phyloP scores from a whole-genome alignment of 805 yeast genomes.

The Barnettozyma pratensis region DNA sequence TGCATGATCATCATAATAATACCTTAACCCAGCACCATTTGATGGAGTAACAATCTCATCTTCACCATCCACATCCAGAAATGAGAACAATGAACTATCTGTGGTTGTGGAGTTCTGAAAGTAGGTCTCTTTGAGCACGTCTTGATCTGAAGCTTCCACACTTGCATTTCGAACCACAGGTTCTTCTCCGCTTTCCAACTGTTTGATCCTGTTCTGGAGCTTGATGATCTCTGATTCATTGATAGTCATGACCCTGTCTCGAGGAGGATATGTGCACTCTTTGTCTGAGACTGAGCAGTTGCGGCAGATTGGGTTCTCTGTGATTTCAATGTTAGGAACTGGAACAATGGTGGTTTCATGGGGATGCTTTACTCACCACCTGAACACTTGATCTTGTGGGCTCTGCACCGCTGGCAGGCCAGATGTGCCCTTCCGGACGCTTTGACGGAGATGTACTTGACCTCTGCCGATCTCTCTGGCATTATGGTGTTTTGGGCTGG shows the following conservation, averaged over 20 bases:
- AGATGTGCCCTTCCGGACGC: conserved; percentile 16
- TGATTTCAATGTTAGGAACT: not conserved
- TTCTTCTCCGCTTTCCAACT: conserved; percentile 9
- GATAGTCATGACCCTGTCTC: conserved; percentile 20
- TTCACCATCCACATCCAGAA: conserved; percentile 21
- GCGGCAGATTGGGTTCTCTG: conserved; percentile 18
- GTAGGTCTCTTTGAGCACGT: conserved; percentile 16
- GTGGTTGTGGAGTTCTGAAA: conserved; percentile 20
- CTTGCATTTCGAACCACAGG: not conserved
- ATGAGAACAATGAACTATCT: conserved; percentile 22
- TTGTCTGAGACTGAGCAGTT: conserved; percentile 14
- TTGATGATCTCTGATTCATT: conserved; percentile 19
- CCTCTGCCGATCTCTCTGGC: not conserved
- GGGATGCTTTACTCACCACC: conserved; percentile 12
- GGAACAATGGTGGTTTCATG: too few species aligned
- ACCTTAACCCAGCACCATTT: conserved; percentile 9
- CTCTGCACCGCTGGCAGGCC: conserved; percentile 20
- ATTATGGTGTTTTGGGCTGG: not conserved
- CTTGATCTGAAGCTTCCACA: conserved; percentile 5
- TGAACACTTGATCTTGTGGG: conserved; percentile 23
- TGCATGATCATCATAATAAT: conserved; percentile 15
- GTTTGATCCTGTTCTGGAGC: conserved; percentile 13
- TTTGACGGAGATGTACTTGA: conserved; percentile 17
- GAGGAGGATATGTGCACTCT: conserved; percentile 16
- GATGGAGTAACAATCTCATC: conserved; percentile 13